Conservation (phyloP, 1,139 yeast species). For the Nadsonia commutata region DNA sequence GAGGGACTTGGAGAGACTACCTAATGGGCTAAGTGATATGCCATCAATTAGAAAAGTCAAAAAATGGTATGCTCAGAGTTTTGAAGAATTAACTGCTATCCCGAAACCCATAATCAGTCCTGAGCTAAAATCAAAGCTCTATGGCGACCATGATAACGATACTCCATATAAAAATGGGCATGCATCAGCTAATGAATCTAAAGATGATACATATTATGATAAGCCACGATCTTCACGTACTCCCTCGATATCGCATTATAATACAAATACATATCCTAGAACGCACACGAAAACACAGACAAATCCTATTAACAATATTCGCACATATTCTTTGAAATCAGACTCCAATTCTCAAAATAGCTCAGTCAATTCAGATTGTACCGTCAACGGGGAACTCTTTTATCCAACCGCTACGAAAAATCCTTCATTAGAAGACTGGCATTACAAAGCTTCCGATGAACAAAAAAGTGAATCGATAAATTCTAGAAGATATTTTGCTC, state of each 20-base stretch:
- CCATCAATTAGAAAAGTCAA: conserved; percentile 66
- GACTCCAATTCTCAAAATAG: not conserved
- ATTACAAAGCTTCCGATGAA: conserved; percentile 5
- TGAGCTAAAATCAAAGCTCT: conserved; percentile 18
- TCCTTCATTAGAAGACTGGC: conserved; percentile 11
- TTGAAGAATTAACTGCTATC: conserved; percentile 56
- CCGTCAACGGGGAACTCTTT: not conserved
- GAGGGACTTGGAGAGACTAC: conserved; percentile 68
- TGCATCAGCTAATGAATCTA: not conserved
- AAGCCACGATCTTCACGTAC: not conserved
- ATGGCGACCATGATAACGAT: conserved; percentile 6
- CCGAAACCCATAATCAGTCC: conserved; percentile 21
- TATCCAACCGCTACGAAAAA: conserved; percentile 5
- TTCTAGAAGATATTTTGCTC: conserved; percentile 41
- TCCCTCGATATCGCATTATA: not conserved
- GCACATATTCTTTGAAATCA: not conserved
- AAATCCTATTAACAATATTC: not conserved
- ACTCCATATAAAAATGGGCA: not conserved
- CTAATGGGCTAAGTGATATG: conserved; percentile 57
- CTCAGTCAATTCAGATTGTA: not conserved
- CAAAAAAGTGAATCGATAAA: conserved; percentile 9
- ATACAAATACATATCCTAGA: not conserved
- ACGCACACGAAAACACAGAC: not conserved
- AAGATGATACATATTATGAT: not conserved
- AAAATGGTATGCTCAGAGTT: conserved; percentile 86